These are phyloP conservation scores for Fusarium sororula DNA, from an alignment of 2,329 filamentous ascomycete species.

Conservation along the genomic window DNA sequence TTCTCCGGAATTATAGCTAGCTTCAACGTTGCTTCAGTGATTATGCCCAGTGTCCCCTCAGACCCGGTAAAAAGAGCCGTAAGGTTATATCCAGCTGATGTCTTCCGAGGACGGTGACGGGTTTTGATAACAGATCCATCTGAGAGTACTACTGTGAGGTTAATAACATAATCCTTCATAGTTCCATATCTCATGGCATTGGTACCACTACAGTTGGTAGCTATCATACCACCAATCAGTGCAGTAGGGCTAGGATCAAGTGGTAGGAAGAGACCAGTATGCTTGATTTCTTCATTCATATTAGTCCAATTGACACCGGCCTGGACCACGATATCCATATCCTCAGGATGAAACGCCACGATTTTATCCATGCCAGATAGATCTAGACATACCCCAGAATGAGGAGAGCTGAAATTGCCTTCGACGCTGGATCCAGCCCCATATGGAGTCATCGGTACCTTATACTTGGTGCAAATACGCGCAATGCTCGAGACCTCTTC, in stretches of 20 bases:
- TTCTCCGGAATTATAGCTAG: constrained; percentile 70
- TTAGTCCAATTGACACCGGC: constrained; percentile 74
- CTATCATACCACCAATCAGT: constrained; percentile 68
- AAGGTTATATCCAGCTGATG: constrained; percentile 76
- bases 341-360: constrained; percentile 70
- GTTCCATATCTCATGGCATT: constrained; percentile 74
- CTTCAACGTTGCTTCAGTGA: constrained; percentile 76
- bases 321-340: constrained; percentile 77
- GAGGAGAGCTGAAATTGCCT: constrained; percentile 74
- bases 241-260: constrained; percentile 73
- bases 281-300: constrained; percentile 70
- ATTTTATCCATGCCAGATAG: constrained; percentile 74
- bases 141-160: constrained; percentile 74
- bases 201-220: constrained; percentile 72
- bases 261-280: constrained; percentile 72
- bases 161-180: constrained; percentile 80
- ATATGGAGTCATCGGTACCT: constrained; percentile 77
- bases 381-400: constrained; percentile 75
- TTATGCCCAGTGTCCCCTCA: constrained; percentile 75
- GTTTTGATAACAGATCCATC: constrained; percentile 75
- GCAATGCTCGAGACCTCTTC: constrained; percentile 72
- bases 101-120: constrained; percentile 71
- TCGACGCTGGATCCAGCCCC: constrained; percentile 79
- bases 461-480: constrained; percentile 67
- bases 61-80: constrained; percentile 75